Base-by-base conservation (phyloP, 208 protist species). In the Trypanosoma cruzi region DNA sequence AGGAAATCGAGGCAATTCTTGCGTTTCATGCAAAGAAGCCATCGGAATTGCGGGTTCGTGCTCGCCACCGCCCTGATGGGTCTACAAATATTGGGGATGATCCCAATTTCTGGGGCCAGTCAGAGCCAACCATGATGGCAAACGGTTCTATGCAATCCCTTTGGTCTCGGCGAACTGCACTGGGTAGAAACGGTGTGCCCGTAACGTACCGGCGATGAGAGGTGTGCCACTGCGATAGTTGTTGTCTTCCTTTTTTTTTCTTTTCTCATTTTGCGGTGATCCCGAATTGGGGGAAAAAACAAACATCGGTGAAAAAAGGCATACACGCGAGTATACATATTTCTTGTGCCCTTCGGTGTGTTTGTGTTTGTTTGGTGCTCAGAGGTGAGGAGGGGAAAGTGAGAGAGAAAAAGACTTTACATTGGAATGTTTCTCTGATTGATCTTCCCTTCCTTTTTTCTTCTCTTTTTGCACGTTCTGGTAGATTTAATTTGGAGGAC, bases 1-100 rank as follows among this genome's bases (percentile, higher is more conserved):
- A 89, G 50, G 83, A 91, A 64, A 73, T 94, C 14, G 84, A 92
- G 73, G 79, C 82, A 13, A 68, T 97, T 50, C 84, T 97, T 18
- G 82, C 85, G 52, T 97, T 85, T 74, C 87, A 97, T 70, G 77
- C 92, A 6, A 69, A 59, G 65, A 64, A 32, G 55, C 71, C 89
- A 6, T 78, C 78, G 37, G 56, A 70, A n/a, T 68, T 95, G 34
- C 89, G 88, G n/a, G 88, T 97, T 68, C 89, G 85, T 42, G 84
- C 92, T 4, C 89, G 89, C 7, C 87, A 97, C 64, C 89, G 86
- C 57, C 79, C 89, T 0, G 92, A 97, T 66, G 92, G 92, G 8
- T 89, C 89, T 14, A 86, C 84, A 29, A 95, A 95, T 73, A 85
- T 90, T 49, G 92, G 92, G 46, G 79, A 94, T 52, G 80, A 94